These are phyloP conservation scores for Thielaviopsis ethacetica DNA, from an alignment of 2,329 filamentous ascomycete genomes.

Conservation along the genomic window DNA sequence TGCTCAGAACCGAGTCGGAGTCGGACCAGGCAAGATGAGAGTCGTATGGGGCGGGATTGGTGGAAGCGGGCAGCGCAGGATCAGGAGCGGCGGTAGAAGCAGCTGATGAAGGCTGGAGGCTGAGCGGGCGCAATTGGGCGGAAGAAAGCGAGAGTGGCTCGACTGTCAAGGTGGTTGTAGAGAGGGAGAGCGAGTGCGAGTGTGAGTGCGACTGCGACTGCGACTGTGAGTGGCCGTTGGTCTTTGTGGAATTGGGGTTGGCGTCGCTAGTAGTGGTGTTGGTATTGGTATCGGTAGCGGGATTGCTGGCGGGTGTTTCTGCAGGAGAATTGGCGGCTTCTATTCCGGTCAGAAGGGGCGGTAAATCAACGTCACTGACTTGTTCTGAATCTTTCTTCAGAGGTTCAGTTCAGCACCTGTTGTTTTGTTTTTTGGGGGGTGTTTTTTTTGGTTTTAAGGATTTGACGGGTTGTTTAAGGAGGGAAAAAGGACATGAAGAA, in stretches of 20 bases:
- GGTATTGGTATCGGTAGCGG: no score
- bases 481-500: neutral
- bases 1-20: neutral
- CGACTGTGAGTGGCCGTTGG: neutral
- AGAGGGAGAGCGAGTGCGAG: no score
- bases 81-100: conserved; percentile 4
- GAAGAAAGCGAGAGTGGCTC: neutral
- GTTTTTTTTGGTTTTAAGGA: neutral
- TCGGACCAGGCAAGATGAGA: neutral
- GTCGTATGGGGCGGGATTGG: neutral
- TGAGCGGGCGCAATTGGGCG: neutral
- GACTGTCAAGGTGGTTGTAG: neutral
- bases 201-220: no score
- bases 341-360: neutral
- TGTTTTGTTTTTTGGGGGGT: conserved; percentile 12
- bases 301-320: neutral
- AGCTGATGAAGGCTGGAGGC: neutral
- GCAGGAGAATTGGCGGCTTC: neutral
- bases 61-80: neutral
- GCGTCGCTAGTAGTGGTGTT: neutral
- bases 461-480: neutral
- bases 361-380: neutral
- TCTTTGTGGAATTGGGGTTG: neutral
- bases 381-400: neutral
- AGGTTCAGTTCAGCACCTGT: no score